These are phyloP conservation scores for Cubamyces lactineus DNA, from an alignment of 768 basidiomycete genomes.

Conservation along the genomic window DNA sequence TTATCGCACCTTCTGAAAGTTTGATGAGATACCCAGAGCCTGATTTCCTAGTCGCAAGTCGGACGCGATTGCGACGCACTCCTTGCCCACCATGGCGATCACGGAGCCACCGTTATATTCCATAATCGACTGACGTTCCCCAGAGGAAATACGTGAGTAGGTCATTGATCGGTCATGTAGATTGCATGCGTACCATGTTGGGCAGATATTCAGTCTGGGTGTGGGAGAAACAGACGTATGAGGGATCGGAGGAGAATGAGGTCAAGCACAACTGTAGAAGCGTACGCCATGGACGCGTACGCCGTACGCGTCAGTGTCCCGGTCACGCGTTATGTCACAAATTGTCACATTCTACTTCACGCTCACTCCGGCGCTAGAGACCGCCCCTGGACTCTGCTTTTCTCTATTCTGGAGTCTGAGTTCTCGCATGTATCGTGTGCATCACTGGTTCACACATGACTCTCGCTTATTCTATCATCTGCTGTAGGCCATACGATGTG, in stretches of 20 bases:
- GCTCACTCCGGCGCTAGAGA: not conserved
- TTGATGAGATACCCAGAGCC: conserved; percentile 80
- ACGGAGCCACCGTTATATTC: conserved; percentile 97
- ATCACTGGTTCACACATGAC: no score
- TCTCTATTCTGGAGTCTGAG: not conserved
- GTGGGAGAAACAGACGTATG: not conserved
- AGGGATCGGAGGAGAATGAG: not conserved
- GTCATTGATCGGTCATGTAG: not conserved
- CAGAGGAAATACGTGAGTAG: conserved; percentile 19
- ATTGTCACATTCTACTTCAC: not conserved
- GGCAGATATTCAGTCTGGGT: not conserved
- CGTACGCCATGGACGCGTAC: conserved; percentile 14
- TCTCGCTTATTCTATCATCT: no score
- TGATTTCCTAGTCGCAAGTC: conserved; percentile 92
- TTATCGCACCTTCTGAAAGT: conserved; percentile 86
- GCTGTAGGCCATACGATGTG: no score
- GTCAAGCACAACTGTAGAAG: conserved; percentile 1
- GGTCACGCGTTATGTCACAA: conserved; percentile 10
- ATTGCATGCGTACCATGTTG: conserved; percentile 30
- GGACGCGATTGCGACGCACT: conserved; percentile 97
- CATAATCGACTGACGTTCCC: conserved; percentile 72
- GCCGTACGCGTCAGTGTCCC: conserved; percentile 16
- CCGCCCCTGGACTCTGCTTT: not conserved
- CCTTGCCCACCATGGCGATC: conserved; percentile 98
- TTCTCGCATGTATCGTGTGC: not conserved